phyloP scores from a whole-genome alignment of 1,139 yeast genomes.

The Zygoascus hellenicus region DNA sequence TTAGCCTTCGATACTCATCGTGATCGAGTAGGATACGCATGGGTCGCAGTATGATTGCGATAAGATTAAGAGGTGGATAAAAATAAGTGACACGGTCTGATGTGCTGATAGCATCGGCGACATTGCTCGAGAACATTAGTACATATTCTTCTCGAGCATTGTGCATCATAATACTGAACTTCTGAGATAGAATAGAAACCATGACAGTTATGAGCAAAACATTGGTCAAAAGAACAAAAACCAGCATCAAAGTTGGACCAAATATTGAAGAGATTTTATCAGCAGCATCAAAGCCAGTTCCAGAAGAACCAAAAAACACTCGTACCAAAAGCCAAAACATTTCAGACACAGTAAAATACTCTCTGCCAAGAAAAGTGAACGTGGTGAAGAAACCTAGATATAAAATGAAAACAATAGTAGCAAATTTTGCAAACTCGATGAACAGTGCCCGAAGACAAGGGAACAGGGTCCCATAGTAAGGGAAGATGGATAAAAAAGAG shows the following conservation, averaged over 20 bases:
- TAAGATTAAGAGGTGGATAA: conserved; percentile 33
- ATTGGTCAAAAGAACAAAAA: conserved; percentile 29
- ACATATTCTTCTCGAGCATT: conserved; percentile 33
- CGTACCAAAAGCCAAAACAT: conserved; percentile 33
- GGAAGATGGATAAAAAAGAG: conserved; percentile 30
- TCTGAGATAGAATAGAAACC: conserved; percentile 32
- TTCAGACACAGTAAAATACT: conserved; percentile 23
- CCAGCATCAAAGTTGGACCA: conserved; percentile 32
- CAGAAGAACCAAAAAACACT: conserved; percentile 32
- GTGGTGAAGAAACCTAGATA: conserved; percentile 34
- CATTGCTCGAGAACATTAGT: conserved; percentile 28
- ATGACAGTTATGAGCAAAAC: conserved; percentile 30
- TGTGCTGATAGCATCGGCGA: conserved; percentile 30
- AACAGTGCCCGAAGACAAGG: conserved; percentile 32
- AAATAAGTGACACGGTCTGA: conserved; percentile 32
- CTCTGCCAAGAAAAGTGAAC: conserved; percentile 32
- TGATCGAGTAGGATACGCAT: conserved; percentile 25
- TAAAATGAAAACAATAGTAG: conserved; percentile 29
- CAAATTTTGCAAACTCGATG: conserved; percentile 31
- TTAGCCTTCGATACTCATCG: conserved; percentile 24
- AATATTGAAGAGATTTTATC: conserved; percentile 28
- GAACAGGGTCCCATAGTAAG: conserved; percentile 33
- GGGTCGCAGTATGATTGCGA: conserved; percentile 29
- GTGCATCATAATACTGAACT: conserved; percentile 30
- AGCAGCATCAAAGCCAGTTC: conserved; percentile 31